Percentiles rank a stretch among this genome's conserved stretches.
Evolutionary conservation across 2,329 filamentous ascomycete species (phyloP).

Genomic region (Parastagonospora nodorum): DNA sequence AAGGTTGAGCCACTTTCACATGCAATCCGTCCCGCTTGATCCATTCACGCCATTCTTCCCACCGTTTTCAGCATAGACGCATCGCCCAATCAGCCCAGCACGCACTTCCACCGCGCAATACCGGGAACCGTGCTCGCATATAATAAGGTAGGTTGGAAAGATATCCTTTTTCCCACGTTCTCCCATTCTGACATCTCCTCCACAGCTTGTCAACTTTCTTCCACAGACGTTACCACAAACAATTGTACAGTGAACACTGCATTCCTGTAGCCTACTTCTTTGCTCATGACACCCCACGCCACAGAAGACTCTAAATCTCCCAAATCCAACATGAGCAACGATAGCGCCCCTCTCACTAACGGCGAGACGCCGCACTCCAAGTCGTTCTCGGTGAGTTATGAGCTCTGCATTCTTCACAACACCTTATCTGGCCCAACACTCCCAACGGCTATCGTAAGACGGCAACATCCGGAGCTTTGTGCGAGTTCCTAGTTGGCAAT

Average conservation of each 20-base stretch:
- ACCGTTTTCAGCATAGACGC: slow-evolving; percentile 30
- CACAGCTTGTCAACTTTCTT: slow-evolving; percentile 5
- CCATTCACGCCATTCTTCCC: slow-evolving; percentile 6
- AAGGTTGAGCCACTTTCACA: slow-evolving; percentile 28
- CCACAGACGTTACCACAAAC: neutral
- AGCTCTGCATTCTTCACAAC: neutral
- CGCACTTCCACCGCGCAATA: slow-evolving; percentile 22
- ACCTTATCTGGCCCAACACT: neutral
- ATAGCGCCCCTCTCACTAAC: slow-evolving; percentile 41
- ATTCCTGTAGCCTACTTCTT: slow-evolving; percentile 7
- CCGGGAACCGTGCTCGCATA: slow-evolving; percentile 20
- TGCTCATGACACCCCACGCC: slow-evolving; percentile 41
- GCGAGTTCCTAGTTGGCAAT: slow-evolving; percentile 7
- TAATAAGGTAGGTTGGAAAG: slow-evolving; percentile 26
- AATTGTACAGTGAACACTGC: slow-evolving; percentile 3
- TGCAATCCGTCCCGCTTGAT: slow-evolving; percentile 19
- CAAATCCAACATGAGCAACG: slow-evolving; percentile 36
- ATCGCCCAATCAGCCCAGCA: slow-evolving; percentile 14
- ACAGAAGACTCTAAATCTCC: slow-evolving; percentile 26
- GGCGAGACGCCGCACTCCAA: slow-evolving; percentile 48
- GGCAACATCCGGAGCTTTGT: neutral
- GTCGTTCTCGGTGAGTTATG: slow-evolving; percentile 45
- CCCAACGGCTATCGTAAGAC: neutral
- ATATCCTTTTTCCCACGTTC: slow-evolving; percentile 14
- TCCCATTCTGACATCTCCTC: slow-evolving; percentile 9